These are phyloP conservation scores for Erythrophleum ivorense DNA, from an alignment of 331 rosid species.

Conservation along the genomic window DNA sequence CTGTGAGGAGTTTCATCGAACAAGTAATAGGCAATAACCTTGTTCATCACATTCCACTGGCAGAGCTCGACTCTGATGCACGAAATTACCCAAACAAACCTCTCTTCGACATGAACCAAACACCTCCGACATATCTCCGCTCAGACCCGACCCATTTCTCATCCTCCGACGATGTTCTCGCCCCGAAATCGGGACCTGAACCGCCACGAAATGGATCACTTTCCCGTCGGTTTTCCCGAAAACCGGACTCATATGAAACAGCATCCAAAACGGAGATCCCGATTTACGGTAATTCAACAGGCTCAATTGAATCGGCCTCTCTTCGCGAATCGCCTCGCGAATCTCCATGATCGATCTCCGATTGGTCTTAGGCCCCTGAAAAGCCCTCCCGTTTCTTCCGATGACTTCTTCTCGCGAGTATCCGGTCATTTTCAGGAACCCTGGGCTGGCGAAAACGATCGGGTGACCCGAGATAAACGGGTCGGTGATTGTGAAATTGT, in stretches of 20 bases:
- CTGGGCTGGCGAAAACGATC: constrained; percentile 77
- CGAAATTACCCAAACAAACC: too few relatives aligned
- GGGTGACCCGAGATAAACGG: constrained; percentile 80
- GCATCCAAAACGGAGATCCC: constrained; percentile 83
- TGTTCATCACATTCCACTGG: too few relatives aligned
- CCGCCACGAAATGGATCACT: constrained; percentile 74
- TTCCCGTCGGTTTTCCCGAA: constrained; percentile 55
- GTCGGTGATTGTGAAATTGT: constrained; percentile 77
- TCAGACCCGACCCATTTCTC: too few relatives aligned
- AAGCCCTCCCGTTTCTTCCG: constrained; percentile 66
- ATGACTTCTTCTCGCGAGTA: constrained; percentile 66
- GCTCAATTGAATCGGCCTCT: constrained; percentile 51
- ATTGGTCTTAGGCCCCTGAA: constrained; percentile 74
- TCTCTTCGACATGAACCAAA: too few relatives aligned
- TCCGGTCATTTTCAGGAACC: constrained; percentile 77
- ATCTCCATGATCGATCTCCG: constrained; percentile 69
- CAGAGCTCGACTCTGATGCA: too few relatives aligned
- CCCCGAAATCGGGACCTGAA: constrained; percentile 66
- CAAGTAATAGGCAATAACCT: too few relatives aligned
- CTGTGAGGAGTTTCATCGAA: too few relatives aligned
- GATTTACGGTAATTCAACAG: constrained; percentile 78
- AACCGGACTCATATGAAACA: constrained; percentile 72
- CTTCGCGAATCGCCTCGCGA: constrained; percentile 82
- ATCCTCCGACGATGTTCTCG: constrained; percentile 34
- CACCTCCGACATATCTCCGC: too few relatives aligned